Evolutionary conservation across 352 stramenopile species (phyloP).

Genomic region (Lagenidium giganteum): DNA sequence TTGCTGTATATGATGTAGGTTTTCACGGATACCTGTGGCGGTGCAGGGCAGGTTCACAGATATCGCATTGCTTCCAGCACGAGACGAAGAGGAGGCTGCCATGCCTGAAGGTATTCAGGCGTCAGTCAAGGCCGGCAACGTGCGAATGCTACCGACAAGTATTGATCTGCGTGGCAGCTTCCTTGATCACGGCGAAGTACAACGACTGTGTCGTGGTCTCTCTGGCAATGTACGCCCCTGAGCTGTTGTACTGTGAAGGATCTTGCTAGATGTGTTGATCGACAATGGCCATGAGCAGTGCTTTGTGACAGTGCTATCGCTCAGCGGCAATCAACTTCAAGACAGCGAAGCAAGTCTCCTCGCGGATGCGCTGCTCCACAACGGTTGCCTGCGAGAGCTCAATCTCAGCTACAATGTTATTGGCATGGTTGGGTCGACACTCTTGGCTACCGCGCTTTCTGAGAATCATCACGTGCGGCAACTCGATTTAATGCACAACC

Average conservation of each 20-base stretch:
- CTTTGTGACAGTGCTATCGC: conserved; percentile 47
- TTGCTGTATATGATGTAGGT: too few species aligned
- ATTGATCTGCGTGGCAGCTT: conserved; percentile 60
- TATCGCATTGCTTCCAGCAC: too few species aligned
- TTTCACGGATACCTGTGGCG: too few species aligned
- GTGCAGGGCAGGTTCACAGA: too few species aligned
- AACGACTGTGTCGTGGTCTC: conserved; percentile 33
- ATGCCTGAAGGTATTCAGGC: background rate
- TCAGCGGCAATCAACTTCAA: conserved; percentile 64
- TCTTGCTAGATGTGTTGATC: background rate
- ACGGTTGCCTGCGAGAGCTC: conserved; percentile 41
- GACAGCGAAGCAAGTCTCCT: conserved; percentile 49
- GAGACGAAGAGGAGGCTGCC: conserved; percentile 5
- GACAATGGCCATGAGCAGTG: conserved; percentile 14
- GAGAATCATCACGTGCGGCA: conserved; percentile 33
- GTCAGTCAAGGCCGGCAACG: too few species aligned
- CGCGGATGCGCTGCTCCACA: conserved; percentile 45
- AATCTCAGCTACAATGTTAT: conserved; percentile 75
- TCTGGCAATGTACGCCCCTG: conserved; percentile 41
- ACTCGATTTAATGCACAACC: conserved; percentile 69
- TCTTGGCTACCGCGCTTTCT: conserved; percentile 41
- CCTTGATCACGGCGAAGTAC: conserved; percentile 34
- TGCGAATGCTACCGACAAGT: background rate
- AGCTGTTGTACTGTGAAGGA: background rate
- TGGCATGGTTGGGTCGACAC: conserved; percentile 35